These are phyloP conservation scores for Capsella bursapastoris DNA, from an alignment of 345 rosid genomes.

Conservation along the genomic window DNA sequence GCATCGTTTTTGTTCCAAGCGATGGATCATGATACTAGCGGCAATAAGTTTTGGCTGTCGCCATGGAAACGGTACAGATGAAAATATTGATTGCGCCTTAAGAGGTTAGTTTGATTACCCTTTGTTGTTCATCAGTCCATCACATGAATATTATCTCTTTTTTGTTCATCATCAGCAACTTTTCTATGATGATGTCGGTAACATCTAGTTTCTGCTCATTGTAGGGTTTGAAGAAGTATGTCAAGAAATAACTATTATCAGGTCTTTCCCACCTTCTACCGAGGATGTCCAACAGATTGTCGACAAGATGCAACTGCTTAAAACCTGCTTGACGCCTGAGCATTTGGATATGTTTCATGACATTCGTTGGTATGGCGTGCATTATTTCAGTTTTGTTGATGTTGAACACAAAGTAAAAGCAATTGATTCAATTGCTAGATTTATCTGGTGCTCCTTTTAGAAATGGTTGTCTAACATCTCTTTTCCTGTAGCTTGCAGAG, in stretches of 20 bases:
- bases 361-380: constrained; percentile 61
- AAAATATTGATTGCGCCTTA: constrained; percentile 55
- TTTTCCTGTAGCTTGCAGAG: constrained; percentile 62
- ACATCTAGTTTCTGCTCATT: constrained; percentile 16
- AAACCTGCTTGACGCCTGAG: constrained; percentile 62
- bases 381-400: neutral
- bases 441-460: neutral
- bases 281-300: constrained; percentile 56
- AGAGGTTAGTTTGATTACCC: constrained; percentile 47
- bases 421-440: neutral
- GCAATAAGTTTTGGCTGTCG: constrained; percentile 56
- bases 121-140: constrained; percentile 7
- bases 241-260: constrained; percentile 59
- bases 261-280: constrained; percentile 52
- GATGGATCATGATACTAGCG: constrained; percentile 55
- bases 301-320: constrained; percentile 54
- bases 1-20: constrained; percentile 58
- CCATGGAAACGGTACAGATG: constrained; percentile 55
- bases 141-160: constrained; percentile 1
- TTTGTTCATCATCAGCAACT: neutral
- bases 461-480: constrained; percentile 8
- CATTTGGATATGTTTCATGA: constrained; percentile 62
- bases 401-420: neutral
- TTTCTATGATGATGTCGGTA: neutral
- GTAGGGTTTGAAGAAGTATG: constrained; percentile 67